Evolutionary conservation across 2,329 filamentous ascomycete species (phyloP), one percentile per base, ranked within the genome.

Genomic region (Claviceps africana): DNA sequence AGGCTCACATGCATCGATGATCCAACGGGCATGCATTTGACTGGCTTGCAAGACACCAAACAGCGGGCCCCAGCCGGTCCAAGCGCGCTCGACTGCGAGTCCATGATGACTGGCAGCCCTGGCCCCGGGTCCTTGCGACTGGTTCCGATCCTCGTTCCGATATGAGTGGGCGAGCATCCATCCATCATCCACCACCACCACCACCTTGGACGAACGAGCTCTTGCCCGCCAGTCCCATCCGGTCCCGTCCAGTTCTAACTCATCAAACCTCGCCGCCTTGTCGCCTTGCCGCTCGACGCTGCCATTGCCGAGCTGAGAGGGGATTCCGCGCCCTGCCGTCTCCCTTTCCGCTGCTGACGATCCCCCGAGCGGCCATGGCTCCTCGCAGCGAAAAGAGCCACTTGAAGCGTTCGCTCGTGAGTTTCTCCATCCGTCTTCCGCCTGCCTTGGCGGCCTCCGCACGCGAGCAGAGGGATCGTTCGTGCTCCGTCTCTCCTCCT

Each of bases 361-460:
- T 22, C 1, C 9, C 3, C 4, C 53, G 25, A 54, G 58, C 58
- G 57, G 62, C 58, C 57, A 82, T 82, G 79, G 71, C 79, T 68
- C 75, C 81, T 68, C 71, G 74, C 61, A 67, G 69, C 58, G 85
- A 93, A 70, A 87, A 87, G 73, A 89, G 84, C 73, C 85, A 86
- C 71, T 81, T 93, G 72, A 95, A 95, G 75, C 83, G 88, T 65
- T 79, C 74, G 60, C 79, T 84, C 68, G 88, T 93, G 75, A 65
- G 79, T 73, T 9, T 39, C 31, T 33, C 47, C 44, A 33, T 35
- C 47, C 39, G 13, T 51, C 49, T 31, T 54, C 56, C 66, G 55
- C 59, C 54, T 51, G 50, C 3, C 22, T 54, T 59, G 35, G n/a
- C n/a, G n/a, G n/a, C n/a, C n/a, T n/a, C n/a, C 54, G 55, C 56